Percentiles rank a stretch among this genome's conserved stretches.
Evolutionary conservation across 2,329 filamentous ascomycete species (phyloP).

Genomic region (Fusarium nisikadoi): DNA sequence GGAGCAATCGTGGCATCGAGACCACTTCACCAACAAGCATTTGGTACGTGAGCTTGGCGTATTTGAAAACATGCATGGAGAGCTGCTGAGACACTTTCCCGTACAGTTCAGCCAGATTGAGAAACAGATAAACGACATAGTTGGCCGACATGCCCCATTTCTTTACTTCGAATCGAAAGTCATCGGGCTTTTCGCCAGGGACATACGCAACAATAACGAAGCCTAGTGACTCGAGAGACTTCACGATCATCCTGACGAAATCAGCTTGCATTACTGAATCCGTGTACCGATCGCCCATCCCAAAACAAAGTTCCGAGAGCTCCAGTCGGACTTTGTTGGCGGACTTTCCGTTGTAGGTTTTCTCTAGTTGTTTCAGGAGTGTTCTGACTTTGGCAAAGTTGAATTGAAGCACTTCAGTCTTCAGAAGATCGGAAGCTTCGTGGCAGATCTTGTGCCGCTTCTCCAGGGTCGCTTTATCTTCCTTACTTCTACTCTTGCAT

Average conservation of each 20-base stretch:
- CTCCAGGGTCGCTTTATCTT: constrained; percentile 10
- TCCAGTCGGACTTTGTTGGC: not conserved
- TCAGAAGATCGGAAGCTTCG: constrained; percentile 7
- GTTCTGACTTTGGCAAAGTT: constrained; percentile 4
- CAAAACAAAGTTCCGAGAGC: not conserved
- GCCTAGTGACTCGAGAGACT: constrained; percentile 7
- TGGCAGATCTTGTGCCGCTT: constrained; percentile 25
- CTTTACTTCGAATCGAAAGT: constrained; percentile 1
- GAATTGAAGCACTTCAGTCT: not conserved
- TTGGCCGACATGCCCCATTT: not conserved
- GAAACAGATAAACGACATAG: not conserved
- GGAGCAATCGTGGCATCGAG: not conserved
- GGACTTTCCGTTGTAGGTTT: constrained; percentile 32
- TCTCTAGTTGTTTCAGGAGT: constrained; percentile 35
- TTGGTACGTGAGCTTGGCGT: not conserved
- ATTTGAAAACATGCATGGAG: not conserved
- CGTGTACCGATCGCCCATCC: not conserved
- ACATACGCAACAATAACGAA: constrained; percentile 2
- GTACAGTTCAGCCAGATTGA: not conserved
- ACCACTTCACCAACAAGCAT: constrained; percentile 5
- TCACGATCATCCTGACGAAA: not conserved
- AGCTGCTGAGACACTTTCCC: not conserved
- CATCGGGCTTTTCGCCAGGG: not conserved
- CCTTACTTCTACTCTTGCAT: constrained; percentile 47
- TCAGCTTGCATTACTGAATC: not conserved